Base-by-base conservation (phyloP, 495 filamentous ascomycete species). In the Trypethelium eluteriae region DNA sequence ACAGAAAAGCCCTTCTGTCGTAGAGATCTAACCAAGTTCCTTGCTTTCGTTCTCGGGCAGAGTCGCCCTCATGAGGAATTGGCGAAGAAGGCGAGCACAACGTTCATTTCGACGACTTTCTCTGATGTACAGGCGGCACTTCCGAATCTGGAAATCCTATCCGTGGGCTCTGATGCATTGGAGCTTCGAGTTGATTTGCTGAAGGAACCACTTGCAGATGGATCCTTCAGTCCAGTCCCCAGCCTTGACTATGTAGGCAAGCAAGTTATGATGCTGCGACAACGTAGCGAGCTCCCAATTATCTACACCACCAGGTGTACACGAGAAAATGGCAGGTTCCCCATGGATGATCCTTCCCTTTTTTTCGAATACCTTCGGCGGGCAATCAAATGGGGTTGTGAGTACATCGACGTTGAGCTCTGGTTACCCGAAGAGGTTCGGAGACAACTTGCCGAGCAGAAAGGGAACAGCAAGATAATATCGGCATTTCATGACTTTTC, bases 401-500 rank as follows among this genome's bases (percentile, higher is more conserved):
- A 93, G 74, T 94, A 93, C 74, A 87, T 94, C 59, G 90, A 94
- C 68, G 89, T 94, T 14, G 90, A 94, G 75, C 74, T 93, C 61
- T 92, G 90, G 89, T 81, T 93, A 16, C 90, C 90, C 7, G 90
- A 92, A 75, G 78, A 86, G 10, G 88, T 94, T 64, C 80, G 90
- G 63, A 78, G 78, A 62, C 80, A 75, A 47, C 76, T 94, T n/a
- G 85, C 85, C 35, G 84, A 88, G 73, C 79, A 83, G 56, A 85
- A 89, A 68, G 89, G 90, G 6, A 86, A 83, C 74, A 91, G 88
- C 75, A 85, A 85, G 62, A 90, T 94, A 75, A 91, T 93, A 79
- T 91, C 89, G 5, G 89, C 90, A 2, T 93, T 91, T 69, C 90
- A 94, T 75, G 90, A 94, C 75, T 92, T 92, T 71, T 89, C 89